These are phyloP conservation scores for Xylaria curta DNA, from an alignment of 495 filamentous ascomycete genomes.

Conservation along the genomic window DNA sequence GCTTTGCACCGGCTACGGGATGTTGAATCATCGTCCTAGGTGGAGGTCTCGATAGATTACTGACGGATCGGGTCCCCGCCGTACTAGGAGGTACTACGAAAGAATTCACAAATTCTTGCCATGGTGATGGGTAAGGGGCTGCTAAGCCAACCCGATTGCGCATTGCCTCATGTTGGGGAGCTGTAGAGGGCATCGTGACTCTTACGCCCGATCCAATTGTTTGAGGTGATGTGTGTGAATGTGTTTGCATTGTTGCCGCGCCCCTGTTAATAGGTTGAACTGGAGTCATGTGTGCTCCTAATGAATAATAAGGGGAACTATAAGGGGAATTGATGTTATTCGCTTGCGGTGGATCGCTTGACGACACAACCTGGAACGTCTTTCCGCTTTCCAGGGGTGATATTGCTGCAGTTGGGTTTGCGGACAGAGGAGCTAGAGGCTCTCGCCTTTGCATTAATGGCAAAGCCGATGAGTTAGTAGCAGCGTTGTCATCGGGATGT, in stretches of 20 bases:
- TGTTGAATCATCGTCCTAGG: slow-evolving; percentile 10
- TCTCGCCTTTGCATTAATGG: not conserved
- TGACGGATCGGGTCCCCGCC: not conserved
- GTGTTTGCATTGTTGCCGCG: not conserved
- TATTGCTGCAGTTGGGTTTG: not conserved
- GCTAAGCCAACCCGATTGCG: not conserved
- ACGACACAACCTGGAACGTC: not conserved
- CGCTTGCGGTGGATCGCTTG: not conserved
- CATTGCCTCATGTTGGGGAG: not conserved
- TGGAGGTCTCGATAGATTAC: not conserved
- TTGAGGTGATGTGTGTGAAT: not conserved
- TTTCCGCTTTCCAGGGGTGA: not conserved
- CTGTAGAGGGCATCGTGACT: not conserved
- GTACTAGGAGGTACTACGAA: not conserved
- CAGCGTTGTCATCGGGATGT: not conserved
- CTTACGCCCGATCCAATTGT: not conserved
- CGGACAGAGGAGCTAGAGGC: not conserved
- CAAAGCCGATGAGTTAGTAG: not conserved
- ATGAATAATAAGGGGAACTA: not conserved
- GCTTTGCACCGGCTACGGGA: slow-evolving; percentile 22
- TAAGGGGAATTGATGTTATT: not conserved
- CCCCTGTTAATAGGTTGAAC: not conserved
- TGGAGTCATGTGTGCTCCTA: not conserved
- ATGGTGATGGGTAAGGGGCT: not conserved
- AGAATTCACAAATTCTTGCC: not conserved